Evolutionary conservation across 2,329 filamentous ascomycete genomes (phyloP), one percentile per base, ranked within the genome.

Genomic region (Ceratocystis harringtonii): DNA sequence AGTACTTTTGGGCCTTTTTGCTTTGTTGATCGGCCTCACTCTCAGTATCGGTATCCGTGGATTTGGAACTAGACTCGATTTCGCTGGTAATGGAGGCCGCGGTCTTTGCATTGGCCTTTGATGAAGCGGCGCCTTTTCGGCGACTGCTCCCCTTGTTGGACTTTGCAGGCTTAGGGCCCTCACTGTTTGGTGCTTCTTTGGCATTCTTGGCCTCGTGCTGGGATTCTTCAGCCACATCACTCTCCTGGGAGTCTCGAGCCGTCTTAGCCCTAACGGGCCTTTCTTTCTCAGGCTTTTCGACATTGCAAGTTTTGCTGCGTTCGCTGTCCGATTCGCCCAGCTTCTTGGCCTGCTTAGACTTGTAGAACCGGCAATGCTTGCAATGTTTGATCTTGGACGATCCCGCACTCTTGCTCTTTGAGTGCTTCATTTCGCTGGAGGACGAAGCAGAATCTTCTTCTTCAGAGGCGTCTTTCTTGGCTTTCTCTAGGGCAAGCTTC

Each of bases 391-490:
- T 5, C n/a, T 62, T 43, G 36, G 25, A 17, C 15, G 19, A 7
- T n/a, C 28, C 15, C 15, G 55, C 64, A 15, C 32, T 58, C 43
- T 52, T 65, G 32, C 57, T 45, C 45, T 67, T 68, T 5, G 66
- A 64, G 60, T 2, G 71, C 62, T 71, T 71, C 36, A 71, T 68
- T 17, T 69, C 71, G 22, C 12, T 52, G 3, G 19, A 19, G 25
- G 48, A 10, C 48, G 25, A 19, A 25, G 19, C 19, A 28, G 48
- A 52, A 52, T 70, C 52, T 72, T 70, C 52, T 72, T 70, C 69
- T 70, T 71, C 60, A 70, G 69, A 30, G 63, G 71, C 45, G 10
- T 70, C 73, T 67, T 68, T 70, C 1, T 67, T 68, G 10, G 52
- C 44, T 36, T 45, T 50, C 62, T 74, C 70, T n/a, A 71, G 69